These are phyloP conservation scores for Debaryomyces nepalensis DNA, from an alignment of 1,139 yeast genomes.

Conservation along the genomic window DNA sequence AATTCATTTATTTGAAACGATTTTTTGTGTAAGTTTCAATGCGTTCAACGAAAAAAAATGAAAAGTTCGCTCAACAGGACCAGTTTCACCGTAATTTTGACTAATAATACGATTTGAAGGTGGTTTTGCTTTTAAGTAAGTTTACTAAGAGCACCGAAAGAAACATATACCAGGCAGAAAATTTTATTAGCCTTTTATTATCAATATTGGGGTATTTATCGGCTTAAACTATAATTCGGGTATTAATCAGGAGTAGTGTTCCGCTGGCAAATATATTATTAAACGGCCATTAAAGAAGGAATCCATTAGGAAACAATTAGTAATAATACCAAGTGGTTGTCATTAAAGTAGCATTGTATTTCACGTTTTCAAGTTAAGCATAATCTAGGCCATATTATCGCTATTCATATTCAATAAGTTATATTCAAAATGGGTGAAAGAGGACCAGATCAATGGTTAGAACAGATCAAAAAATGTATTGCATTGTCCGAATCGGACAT, in stretches of 20 bases:
- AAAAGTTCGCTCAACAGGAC: constrained; percentile 9
- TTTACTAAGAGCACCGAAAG: background rate
- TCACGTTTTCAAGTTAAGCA: background rate
- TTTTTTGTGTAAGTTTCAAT: constrained; percentile 12
- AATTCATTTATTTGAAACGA: background rate
- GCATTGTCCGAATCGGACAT: constrained; percentile 90
- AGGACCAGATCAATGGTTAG: constrained; percentile 97
- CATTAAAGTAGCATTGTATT: background rate
- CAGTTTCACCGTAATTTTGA: background rate
- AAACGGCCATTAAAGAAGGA: background rate
- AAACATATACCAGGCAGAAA: background rate
- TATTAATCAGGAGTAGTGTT: constrained; percentile 2
- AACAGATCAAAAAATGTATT: constrained; percentile 87
- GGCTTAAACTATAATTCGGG: background rate
- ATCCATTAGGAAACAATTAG: no score
- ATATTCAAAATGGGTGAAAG: constrained; percentile 60
- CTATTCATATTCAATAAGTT: background rate
- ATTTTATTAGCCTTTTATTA: background rate
- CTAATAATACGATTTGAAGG: constrained; percentile 4
- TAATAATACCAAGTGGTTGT: background rate
- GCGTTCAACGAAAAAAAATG: constrained; percentile 6
- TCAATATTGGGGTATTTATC: constrained; percentile 4
- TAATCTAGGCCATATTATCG: background rate
- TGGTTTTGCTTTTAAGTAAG: constrained; percentile 1
- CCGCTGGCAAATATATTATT: constrained; percentile 1